phyloP scores from a whole-genome alignment of 495 filamentous ascomycete genomes.

The Hypoxylon rickii region DNA sequence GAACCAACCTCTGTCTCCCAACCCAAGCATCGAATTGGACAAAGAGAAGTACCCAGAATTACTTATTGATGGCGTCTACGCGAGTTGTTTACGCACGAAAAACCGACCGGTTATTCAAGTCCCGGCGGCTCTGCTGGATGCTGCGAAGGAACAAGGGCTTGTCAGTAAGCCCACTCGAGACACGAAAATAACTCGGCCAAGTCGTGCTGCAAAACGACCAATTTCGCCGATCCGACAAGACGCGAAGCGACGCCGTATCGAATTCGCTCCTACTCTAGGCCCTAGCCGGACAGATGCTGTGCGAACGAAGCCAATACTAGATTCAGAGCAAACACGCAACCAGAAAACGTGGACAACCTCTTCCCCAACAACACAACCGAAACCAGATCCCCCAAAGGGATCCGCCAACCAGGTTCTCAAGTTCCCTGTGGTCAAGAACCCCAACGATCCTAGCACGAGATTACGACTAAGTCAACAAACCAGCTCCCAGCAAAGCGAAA shows the following conservation, averaged over 20 bases:
- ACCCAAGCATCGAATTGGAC: neutral
- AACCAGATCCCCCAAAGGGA: slow-evolving; percentile 16
- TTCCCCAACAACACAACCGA: slow-evolving; percentile 31
- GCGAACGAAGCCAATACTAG: slow-evolving; percentile 1
- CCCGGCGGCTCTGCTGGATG: slow-evolving; percentile 22
- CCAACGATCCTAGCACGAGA: slow-evolving; percentile 66
- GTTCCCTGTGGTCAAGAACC: slow-evolving; percentile 82
- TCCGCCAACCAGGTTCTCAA: slow-evolving; percentile 50
- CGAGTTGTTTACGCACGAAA: slow-evolving; percentile 32
- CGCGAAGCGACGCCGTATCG: slow-evolving; percentile 33
- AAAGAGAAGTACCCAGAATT: slow-evolving; percentile 2
- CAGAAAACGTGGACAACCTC: neutral
- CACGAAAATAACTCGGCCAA: slow-evolving; percentile 7
- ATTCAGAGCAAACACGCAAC: neutral
- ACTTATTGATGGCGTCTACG: slow-evolving; percentile 24
- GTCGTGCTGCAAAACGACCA: slow-evolving; percentile 16
- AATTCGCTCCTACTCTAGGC: slow-evolving; percentile 7
- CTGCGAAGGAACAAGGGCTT: slow-evolving; percentile 44
- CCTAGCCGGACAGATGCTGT: neutral
- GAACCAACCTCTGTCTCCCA: neutral
- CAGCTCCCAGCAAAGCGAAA: slow-evolving; percentile 47
- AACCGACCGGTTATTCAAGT: slow-evolving; percentile 25
- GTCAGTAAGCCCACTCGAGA: slow-evolving; percentile 30
- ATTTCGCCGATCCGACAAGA: slow-evolving; percentile 13
- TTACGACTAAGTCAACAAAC: slow-evolving; percentile 71